Evolutionary conservation across 2,329 filamentous ascomycete species (phyloP).

Genomic region (Colletotrichum musicola): DNA sequence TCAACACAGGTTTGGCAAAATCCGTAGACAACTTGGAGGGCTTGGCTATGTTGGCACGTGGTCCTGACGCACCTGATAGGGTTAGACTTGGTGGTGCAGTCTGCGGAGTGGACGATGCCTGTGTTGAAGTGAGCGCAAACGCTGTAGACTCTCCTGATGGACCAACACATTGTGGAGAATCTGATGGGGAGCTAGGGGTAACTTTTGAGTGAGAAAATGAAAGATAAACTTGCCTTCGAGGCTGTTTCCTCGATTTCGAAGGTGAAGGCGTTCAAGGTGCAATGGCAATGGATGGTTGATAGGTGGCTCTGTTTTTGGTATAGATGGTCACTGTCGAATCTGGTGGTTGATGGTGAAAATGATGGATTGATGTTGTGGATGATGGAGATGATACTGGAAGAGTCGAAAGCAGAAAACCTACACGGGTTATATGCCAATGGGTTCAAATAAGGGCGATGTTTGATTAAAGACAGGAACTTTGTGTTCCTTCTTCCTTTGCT

Average conservation of each 20-base stretch:
- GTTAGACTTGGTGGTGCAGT: neutral
- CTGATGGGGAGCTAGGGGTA: neutral
- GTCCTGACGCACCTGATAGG: neutral
- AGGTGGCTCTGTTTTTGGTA: neutral
- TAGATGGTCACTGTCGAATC: neutral
- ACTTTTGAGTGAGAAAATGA: neutral
- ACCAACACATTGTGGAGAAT: conserved; percentile 13
- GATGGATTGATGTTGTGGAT: too few relatives aligned
- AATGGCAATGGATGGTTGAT: neutral
- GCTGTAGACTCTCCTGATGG: conserved; percentile 14
- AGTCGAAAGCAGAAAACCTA: too few relatives aligned
- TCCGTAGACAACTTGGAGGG: conserved; percentile 6
- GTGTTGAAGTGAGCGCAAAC: conserved; percentile 18
- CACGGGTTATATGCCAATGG: too few relatives aligned
- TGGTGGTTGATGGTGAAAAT: too few relatives aligned
- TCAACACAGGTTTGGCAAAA: conserved; percentile 26
- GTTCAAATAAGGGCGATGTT: too few relatives aligned
- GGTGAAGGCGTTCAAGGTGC: neutral
- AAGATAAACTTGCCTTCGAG: neutral
- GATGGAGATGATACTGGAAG: too few relatives aligned
- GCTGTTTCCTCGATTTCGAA: neutral
- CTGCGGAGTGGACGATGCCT: neutral
- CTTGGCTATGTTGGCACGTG: conserved; percentile 22
- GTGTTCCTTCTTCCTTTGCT: too few relatives aligned
- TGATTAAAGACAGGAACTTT: too few relatives aligned